phyloP scores from a whole-genome alignment of 2,329 filamentous ascomycete genomes.

The Orbilia oligospora region DNA sequence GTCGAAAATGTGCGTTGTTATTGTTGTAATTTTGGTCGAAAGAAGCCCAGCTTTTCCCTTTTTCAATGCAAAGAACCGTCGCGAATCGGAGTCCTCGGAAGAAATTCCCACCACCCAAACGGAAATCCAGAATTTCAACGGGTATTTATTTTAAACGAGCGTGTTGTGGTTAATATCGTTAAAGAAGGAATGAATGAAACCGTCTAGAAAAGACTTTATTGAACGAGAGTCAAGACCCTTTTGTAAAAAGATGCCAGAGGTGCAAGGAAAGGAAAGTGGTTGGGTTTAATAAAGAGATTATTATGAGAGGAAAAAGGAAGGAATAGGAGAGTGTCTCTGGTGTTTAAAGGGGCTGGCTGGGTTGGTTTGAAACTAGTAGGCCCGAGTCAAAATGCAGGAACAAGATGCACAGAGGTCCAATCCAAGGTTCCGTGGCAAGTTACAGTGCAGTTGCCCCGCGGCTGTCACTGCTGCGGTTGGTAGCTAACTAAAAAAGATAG shows the following conservation, averaged over 20 bases:
- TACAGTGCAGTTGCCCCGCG: conserved; percentile 34
- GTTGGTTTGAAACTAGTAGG: conserved; percentile 28
- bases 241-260: conserved; percentile 1
- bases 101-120: conserved; percentile 1
- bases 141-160: conserved; percentile 36
- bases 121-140: conserved; percentile 1
- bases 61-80: conserved; percentile 49
- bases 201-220: conserved; percentile 19
- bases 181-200: conserved; percentile 19
- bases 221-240: conserved; percentile 20
- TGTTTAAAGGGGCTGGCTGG: conserved; percentile 56
- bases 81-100: conserved; percentile 41
- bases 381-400: conserved; percentile 55
- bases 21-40: conserved; percentile 16
- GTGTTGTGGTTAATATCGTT: conserved; percentile 21
- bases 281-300: conserved; percentile 27
- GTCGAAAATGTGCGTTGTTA: conserved; percentile 32
- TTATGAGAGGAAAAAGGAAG: conserved; percentile 34
- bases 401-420: conserved; percentile 8
- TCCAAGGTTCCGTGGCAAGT: conserved; percentile 30
- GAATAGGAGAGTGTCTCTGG: conserved; percentile 37
- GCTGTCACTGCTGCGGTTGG: conserved; percentile 47
- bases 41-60: conserved; percentile 50
- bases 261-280: conserved; percentile 20
- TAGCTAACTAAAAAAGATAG: conserved; percentile 26